Percentiles rank a stretch among this genome's conserved stretches.
Evolutionary conservation across 2,329 filamentous ascomycete species (phyloP).

Genomic region (Claviceps sorghi): DNA sequence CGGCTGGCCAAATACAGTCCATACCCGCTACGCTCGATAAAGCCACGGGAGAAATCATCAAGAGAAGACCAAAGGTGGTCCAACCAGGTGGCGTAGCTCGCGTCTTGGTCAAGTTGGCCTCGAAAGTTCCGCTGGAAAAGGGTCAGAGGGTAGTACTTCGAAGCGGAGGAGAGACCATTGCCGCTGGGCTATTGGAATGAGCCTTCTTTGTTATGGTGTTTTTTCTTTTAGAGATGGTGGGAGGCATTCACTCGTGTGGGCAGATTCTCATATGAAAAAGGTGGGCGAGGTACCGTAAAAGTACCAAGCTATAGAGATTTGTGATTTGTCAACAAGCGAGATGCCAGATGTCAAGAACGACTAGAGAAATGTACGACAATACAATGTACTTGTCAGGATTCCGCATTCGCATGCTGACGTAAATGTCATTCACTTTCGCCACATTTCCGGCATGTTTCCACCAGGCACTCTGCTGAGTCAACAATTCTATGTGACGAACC

Average conservation of each 20-base stretch:
- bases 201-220: not conserved
- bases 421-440: not conserved
- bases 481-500: not conserved
- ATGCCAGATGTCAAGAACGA: not conserved
- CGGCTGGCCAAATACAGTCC: constrained; percentile 56
- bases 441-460: not conserved
- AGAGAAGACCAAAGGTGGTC: constrained; percentile 75
- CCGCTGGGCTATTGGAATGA: constrained; percentile 71
- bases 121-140: constrained; percentile 63
- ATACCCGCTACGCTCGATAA: constrained; percentile 69
- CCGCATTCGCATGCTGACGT: not conserved
- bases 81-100: constrained; percentile 66
- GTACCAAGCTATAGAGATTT: not conserved
- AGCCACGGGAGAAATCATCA: constrained; percentile 54
- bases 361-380: not conserved
- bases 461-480: not conserved
- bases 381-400: not conserved
- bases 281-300: not conserved
- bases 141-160: constrained; percentile 71
- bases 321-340: not conserved
- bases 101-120: constrained; percentile 58
- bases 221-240: not conserved
- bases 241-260: not conserved
- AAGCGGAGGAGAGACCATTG: constrained; percentile 68
- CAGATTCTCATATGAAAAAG: not conserved